Conservation (phyloP, 192 early-diverging fungal genomes). For the Powellomyces hirtus region DNA sequence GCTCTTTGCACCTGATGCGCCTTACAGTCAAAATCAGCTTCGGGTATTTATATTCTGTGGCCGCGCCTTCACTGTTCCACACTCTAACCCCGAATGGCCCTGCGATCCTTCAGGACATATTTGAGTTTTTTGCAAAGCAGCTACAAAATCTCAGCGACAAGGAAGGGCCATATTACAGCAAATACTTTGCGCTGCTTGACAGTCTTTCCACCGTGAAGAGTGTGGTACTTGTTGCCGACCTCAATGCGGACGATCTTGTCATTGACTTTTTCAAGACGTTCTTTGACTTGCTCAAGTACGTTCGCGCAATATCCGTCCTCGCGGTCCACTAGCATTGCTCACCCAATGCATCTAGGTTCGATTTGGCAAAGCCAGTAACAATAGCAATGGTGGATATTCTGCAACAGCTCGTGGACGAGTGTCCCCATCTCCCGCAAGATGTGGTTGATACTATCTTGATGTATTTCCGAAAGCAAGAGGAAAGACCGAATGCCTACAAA, state of each 20-base stretch:
- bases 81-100: too few species aligned
- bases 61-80: background rate
- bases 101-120: constrained; percentile 56
- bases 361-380: constrained; percentile 75
- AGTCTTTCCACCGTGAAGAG: constrained; percentile 82
- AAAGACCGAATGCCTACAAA: constrained; percentile 40
- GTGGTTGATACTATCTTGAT: constrained; percentile 80
- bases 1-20: constrained; percentile 91
- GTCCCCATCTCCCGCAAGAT: constrained; percentile 66
- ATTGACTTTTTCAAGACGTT: constrained; percentile 67
- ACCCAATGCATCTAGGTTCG: constrained; percentile 39
- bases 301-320: too few species aligned
- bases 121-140: constrained; percentile 79
- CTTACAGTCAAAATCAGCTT: constrained; percentile 76
- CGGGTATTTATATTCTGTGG: too few species aligned
- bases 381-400: constrained; percentile 78
- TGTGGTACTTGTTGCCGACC: constrained; percentile 75
- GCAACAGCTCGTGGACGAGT: constrained; percentile 79
- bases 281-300: constrained; percentile 67
- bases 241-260: constrained; percentile 77
- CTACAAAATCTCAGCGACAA: constrained; percentile 62
- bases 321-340: background rate
- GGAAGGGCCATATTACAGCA: constrained; percentile 63
- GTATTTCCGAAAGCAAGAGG: constrained; percentile 65
- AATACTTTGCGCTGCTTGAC: constrained; percentile 85